phyloP scores from a whole-genome alignment of 2,329 filamentous ascomycete species.

The Scedosporium apiospermum region DNA sequence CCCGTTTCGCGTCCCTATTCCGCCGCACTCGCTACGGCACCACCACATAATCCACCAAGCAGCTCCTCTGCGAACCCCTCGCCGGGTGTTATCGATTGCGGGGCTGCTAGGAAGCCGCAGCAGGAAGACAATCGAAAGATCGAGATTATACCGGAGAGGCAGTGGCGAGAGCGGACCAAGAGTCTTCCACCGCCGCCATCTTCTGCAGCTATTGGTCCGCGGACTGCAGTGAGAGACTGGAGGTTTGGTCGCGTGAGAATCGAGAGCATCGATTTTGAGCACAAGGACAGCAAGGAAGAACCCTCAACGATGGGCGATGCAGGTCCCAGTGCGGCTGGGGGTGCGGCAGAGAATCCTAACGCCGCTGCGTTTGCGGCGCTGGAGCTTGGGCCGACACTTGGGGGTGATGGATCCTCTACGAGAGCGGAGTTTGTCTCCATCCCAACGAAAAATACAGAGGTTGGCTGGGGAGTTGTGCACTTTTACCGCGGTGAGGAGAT shows the following conservation, averaged over 20 bases:
- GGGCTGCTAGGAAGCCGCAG: constrained; percentile 24
- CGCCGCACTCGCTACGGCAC: too few relatives aligned
- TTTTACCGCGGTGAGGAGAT: constrained; percentile 82
- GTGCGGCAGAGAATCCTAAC: constrained; percentile 19
- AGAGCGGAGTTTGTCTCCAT: constrained; percentile 72
- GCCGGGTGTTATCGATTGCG: constrained; percentile 38
- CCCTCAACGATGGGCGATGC: constrained; percentile 23
- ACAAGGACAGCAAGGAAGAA: constrained; percentile 12
- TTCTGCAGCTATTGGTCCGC: constrained; percentile 33
- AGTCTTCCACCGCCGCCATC: constrained; percentile 34
- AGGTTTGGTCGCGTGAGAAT: constrained; percentile 71
- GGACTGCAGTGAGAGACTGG: constrained; percentile 57
- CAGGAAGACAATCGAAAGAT: constrained; percentile 23
- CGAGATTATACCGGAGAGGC: constrained; percentile 28
- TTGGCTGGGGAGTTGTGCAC: constrained; percentile 89
- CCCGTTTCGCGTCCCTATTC: background rate
- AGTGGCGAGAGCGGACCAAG: constrained; percentile 28
- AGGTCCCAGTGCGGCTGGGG: constrained; percentile 1
- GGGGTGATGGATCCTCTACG: constrained; percentile 61
- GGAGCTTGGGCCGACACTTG: constrained; percentile 43
- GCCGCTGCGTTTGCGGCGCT: constrained; percentile 38
- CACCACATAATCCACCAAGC: background rate
- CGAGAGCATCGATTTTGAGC: constrained; percentile 67
- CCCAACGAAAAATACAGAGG: constrained; percentile 61
- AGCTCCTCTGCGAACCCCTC: constrained; percentile 10